Evolutionary conservation across 495 filamentous ascomycete species (phyloP).

Genomic region (Jackrogersella minutella): DNA sequence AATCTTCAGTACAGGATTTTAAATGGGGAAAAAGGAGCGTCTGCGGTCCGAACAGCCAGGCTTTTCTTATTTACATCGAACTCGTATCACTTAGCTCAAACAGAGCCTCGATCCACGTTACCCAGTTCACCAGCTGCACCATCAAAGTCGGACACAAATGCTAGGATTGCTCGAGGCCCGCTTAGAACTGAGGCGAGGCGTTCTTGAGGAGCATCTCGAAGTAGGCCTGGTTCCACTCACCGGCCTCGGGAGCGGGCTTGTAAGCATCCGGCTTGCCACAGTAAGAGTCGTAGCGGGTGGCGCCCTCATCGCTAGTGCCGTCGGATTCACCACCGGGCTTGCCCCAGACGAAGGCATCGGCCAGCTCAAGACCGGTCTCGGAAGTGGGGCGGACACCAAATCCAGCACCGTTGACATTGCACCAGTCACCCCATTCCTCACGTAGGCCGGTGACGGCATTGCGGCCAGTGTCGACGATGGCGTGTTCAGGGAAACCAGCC

Average conservation of each 20-base stretch:
- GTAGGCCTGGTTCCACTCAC: slow-evolving; percentile 80
- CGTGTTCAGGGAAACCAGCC: slow-evolving; percentile 74
- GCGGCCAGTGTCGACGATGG: slow-evolving; percentile 75
- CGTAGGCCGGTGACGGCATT: slow-evolving; percentile 75
- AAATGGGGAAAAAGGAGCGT: slow-evolving; percentile 25
- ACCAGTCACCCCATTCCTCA: slow-evolving; percentile 81
- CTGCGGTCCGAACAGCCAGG: slow-evolving; percentile 26
- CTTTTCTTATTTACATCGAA: slow-evolving; percentile 14
- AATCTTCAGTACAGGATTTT: slow-evolving; percentile 37
- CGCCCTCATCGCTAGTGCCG: slow-evolving; percentile 70
- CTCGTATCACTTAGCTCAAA: slow-evolving; percentile 18
- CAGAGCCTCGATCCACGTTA: slow-evolving; percentile 5
- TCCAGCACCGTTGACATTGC: slow-evolving; percentile 78
- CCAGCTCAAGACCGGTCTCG: slow-evolving; percentile 65
- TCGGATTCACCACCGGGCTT: slow-evolving; percentile 87
- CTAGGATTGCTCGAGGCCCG: not conserved
- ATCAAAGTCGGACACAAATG: slow-evolving; percentile 23
- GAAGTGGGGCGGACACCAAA: slow-evolving; percentile 76
- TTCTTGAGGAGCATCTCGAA: slow-evolving; percentile 75
- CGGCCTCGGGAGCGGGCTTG: slow-evolving; percentile 80
- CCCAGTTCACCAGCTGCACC: slow-evolving; percentile 12
- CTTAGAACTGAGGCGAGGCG: slow-evolving; percentile 65
- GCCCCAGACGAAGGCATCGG: slow-evolving; percentile 83
- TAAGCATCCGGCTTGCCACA: slow-evolving; percentile 69
- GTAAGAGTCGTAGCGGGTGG: slow-evolving; percentile 73